Conservation (phyloP, 441 rosid genomes). For the Adansonia gregorii region DNA sequence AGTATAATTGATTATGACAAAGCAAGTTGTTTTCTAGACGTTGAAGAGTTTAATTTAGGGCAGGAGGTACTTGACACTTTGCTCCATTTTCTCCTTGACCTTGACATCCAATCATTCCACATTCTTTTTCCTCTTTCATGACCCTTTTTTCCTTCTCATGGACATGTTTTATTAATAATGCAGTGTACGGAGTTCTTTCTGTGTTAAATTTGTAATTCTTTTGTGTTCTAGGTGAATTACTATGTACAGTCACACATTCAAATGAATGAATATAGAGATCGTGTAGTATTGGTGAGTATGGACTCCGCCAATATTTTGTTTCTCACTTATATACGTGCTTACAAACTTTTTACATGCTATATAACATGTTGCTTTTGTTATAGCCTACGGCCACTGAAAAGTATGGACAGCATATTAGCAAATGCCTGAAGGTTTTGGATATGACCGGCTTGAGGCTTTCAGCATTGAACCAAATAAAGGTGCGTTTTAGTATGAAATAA, state of each 20-base stretch:
- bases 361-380: constrained; percentile 25
- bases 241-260: constrained; percentile 82
- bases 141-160: background rate
- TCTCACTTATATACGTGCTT: no score
- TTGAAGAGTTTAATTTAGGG: background rate
- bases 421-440: constrained; percentile 71
- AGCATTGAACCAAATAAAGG: constrained; percentile 71
- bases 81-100: background rate
- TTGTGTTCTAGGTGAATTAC: constrained; percentile 53
- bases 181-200: background rate
- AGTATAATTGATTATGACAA: background rate
- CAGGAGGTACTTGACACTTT: background rate
- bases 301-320: constrained; percentile 17
- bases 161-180: constrained; percentile 1
- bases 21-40: background rate
- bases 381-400: constrained; percentile 64
- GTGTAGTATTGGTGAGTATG: constrained; percentile 58
- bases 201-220: constrained; percentile 11
- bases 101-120: background rate
- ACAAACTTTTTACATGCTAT: background rate
- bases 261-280: constrained; percentile 78
- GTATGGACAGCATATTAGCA: constrained; percentile 53
- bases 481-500: constrained; percentile 13
- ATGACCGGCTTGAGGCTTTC: constrained; percentile 78
- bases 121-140: background rate